Base-by-base conservation (phyloP, 163 green algal species). In the Chlorella variabilis region DNA sequence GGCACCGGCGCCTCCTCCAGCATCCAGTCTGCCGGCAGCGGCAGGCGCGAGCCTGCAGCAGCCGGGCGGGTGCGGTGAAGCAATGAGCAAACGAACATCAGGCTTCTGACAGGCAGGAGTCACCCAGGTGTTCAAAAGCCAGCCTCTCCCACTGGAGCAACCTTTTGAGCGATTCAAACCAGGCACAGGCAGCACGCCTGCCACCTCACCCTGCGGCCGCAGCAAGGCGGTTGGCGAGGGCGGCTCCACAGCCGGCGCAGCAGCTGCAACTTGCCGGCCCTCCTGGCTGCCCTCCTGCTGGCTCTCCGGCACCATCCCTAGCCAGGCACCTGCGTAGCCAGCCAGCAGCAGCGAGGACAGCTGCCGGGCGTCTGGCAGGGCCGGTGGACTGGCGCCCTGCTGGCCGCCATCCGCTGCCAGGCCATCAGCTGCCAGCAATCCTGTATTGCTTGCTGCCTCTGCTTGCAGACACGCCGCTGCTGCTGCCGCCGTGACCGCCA, bases 1-100 rank as follows among this genome's bases (percentile, higher is more conserved):
- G 84, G 71, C 71, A 83, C 20, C 4, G 83, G 77, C n/a, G 84
- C 38, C 36, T 87, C 78, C 27, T 82, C 70, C 48, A 92, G 78
- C 54, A 74, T 38, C 77, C 83, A 87, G 61, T 63, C 63, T 3
- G 17, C 0, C 1, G 71, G 77, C 63, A 85, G 49, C 15, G 83
- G 83, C 48, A 87, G 65, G 61, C 71, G 41, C 23, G 83, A 87
- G 23, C 83, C 83, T 82, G 73, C 9, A n/a, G 68, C 6, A 42
- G 18, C 21, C 25, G 7, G 29, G 27, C 27, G 15, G 41, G 4
- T 20, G 59, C 9, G 59, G 59, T 38, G 8, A 21, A 27, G 59
- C 49, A 39, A 61, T 3, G 2, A 15, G 15, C 4, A 33, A 59
- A 17, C 41, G 39, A 59, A n/a, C 8, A 34, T 11, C 38, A 56